These are phyloP conservation scores for Panicum hallii DNA, from an alignment of 202 grass and related monocot species.

Conservation along the genomic window DNA sequence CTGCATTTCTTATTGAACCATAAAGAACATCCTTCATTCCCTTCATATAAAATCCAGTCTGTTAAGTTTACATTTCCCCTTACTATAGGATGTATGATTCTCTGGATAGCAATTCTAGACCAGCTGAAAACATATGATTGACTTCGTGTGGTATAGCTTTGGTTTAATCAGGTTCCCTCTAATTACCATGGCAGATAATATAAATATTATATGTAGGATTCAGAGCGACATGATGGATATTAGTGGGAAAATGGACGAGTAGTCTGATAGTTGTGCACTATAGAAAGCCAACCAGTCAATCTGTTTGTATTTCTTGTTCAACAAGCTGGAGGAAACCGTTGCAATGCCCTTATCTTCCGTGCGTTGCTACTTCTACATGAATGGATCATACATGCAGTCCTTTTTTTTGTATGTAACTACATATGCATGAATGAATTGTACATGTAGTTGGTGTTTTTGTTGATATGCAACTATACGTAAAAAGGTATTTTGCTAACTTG, in stretches of 20 bases:
- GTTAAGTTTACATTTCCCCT: not conserved
- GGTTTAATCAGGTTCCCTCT: not conserved
- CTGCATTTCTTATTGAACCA: not conserved
- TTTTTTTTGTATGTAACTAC: not conserved
- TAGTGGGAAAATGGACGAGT: not conserved
- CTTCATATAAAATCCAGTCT: not conserved
- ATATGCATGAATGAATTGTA: not conserved
- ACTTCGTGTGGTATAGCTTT: not conserved
- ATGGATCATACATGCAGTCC: not conserved
- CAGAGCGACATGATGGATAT: not conserved
- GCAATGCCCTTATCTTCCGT: not conserved
- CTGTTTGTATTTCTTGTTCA: not conserved
- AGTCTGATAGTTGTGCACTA: not conserved
- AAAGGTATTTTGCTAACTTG: not conserved
- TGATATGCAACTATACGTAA: not conserved
- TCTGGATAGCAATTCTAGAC: not conserved
- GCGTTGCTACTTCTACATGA: not conserved
- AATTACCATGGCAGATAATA: constrained; percentile 16
- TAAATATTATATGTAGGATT: not conserved
- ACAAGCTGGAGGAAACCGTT: not conserved
- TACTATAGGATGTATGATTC: not conserved
- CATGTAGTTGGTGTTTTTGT: not conserved
- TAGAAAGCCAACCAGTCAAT: not conserved
- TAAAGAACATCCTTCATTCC: not conserved
- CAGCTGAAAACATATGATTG: not conserved